A percentile compares a stretch with the other conserved stretches of the same genome.
Evolutionary conservation across 1,284 basidiomycete genomes (phyloP).

Genomic region (Golubevia pallescens): DNA sequence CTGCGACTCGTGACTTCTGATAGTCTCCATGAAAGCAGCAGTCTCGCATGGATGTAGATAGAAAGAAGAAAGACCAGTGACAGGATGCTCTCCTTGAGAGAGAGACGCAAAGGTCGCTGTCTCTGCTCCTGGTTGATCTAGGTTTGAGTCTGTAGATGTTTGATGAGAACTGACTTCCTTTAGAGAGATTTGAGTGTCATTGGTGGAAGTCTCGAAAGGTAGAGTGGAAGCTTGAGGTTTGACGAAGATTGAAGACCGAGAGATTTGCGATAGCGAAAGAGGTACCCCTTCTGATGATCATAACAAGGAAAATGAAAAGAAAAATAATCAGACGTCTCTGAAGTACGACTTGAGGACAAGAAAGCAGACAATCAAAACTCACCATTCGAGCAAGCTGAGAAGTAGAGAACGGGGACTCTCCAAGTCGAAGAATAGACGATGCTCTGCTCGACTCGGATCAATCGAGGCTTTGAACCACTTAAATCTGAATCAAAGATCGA

Average conservation of each 20-base stretch:
- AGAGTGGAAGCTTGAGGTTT: conserved; percentile 3
- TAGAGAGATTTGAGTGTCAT: background rate
- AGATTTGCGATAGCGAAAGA: conserved; percentile 4
- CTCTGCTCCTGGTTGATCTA: background rate
- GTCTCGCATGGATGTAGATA: conserved; percentile 16
- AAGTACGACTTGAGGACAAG: background rate
- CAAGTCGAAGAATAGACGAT: conserved; percentile 10
- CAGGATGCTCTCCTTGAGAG: conserved; percentile 6
- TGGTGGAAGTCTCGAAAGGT: background rate
- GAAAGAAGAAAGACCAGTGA: conserved; percentile 7
- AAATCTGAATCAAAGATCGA: background rate
- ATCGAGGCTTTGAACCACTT: background rate
- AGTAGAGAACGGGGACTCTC: conserved; percentile 11
- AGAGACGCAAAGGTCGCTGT: conserved; percentile 6
- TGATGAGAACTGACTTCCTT: background rate
- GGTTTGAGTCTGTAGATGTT: background rate
- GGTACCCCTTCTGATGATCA: background rate
- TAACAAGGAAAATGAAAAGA: too few species aligned
- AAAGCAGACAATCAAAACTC: background rate
- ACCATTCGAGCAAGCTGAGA: conserved; percentile 6
- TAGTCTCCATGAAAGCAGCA: conserved; percentile 3
- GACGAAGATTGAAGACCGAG: conserved; percentile 8
- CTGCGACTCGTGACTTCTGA: background rate
- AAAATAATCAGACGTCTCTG: background rate
- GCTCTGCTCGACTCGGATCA: conserved; percentile 5